Base-by-base conservation (phyloP, 768 basidiomycete genomes). In the Russula sp. region DNA sequence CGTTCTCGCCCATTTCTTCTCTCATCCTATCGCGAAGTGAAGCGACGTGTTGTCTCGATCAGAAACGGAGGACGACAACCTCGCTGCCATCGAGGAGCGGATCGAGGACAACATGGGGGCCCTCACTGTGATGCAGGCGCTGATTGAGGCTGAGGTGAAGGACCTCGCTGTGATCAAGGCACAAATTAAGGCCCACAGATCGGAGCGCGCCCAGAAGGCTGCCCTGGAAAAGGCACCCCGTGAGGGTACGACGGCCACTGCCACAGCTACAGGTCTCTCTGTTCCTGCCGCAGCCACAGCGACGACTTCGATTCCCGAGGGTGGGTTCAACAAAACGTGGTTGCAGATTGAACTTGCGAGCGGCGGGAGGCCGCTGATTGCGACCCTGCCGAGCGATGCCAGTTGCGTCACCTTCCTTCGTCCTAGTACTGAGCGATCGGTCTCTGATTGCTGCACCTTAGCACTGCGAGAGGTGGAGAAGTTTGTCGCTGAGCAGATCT, bases 131-230 rank as follows among this genome's bases (percentile, higher is more conserved):
- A 29, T 29, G 25, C 25, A 29, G 25, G 25, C 25, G 25, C 25
- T 2, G 25, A 29, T 29, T 29, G 25, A 29, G 25, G 25, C 25
- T 29, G 25, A 29, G 1, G 25, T 29, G 11, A 86, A 85, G 69
- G 95, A 93, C 1, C 85, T 78, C 65, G 91, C 90, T 3, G 89
- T 89, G 0, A 79, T 98, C 70, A 93, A 93, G 71, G 91, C 89
- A 0, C 94, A 97, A 72, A 97, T 98, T 66, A 94, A 95, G 73
- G 90, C 87, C 0, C 95, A 97, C 77, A 98, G 94, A 75, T 83
- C 83, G 56, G 87, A 83, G 10, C 84, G 96, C n/a, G 92, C 92
- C 0, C 93, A 88, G 70, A 94, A 90, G 69, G 79, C 86, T 2
- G 94, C 94, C 0, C 78, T 85, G 50, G 96, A 98, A 74, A 98